A percentile compares a stretch with the other conserved stretches of the same genome.
phyloP scores from a whole-genome alignment of 208 protist species.

The Acanthamoeba lenticulata region DNA sequence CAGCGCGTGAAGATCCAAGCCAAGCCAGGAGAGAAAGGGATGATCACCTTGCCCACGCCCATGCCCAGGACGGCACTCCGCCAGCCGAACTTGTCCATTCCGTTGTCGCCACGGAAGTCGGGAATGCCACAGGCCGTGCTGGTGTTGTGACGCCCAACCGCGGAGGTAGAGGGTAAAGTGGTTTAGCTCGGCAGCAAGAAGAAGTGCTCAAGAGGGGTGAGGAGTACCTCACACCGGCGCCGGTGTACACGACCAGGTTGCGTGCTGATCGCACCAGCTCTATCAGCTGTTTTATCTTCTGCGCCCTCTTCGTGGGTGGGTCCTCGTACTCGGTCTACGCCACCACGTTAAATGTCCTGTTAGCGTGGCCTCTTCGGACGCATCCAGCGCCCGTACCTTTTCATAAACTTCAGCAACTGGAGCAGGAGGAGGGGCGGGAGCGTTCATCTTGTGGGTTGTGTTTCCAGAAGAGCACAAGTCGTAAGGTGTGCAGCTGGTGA shows the following conservation, averaged over 20 bases:
- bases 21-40: background rate
- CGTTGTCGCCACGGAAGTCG: background rate
- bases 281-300: background rate
- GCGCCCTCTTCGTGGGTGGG: background rate
- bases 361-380: background rate
- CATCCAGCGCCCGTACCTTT: background rate
- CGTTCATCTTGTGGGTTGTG: background rate
- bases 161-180: too few relatives aligned
- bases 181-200: too few relatives aligned
- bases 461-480: too few relatives aligned
- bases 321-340: background rate
- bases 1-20: background rate
- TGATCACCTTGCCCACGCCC: background rate
- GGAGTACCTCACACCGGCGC: background rate
- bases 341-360: too few relatives aligned
- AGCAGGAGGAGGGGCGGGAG: background rate
- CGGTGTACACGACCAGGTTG: background rate
- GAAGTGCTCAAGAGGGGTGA: background rate
- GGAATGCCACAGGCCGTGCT: background rate
- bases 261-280: background rate
- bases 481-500: too few relatives aligned
- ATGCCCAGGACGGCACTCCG: background rate
- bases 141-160: too few relatives aligned
- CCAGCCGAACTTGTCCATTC: conserved; percentile 15
- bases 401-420: background rate